A percentile compares a stretch with the other conserved stretches of the same genome.
phyloP scores from a whole-genome alignment of 352 stramenopile genomes.

The Paralagenidium karlingii region DNA sequence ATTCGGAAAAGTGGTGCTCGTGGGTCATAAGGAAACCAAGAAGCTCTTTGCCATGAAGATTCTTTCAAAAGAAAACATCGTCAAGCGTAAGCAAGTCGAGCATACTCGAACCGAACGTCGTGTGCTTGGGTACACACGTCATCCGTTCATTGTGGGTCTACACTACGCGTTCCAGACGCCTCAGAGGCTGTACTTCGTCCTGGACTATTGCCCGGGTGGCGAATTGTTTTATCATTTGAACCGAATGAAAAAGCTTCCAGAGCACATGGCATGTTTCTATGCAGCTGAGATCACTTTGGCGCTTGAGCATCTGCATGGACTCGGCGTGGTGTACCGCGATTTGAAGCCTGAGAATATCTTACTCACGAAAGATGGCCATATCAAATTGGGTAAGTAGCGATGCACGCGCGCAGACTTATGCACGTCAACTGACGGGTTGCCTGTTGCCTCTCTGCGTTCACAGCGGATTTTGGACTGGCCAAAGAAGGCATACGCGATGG shows the following conservation, averaged over 20 bases:
- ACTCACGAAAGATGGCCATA: slow-evolving; percentile 62
- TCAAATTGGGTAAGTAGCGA: slow-evolving; percentile 77
- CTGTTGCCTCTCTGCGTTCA: neutral
- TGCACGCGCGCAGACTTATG: neutral
- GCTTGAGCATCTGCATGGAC: slow-evolving; percentile 69
- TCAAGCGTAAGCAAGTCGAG: slow-evolving; percentile 85
- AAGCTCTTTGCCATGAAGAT: slow-evolving; percentile 90
- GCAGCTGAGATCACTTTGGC: slow-evolving; percentile 78
- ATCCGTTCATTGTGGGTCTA: slow-evolving; percentile 83
- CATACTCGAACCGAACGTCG: slow-evolving; percentile 78
- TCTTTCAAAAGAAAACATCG: slow-evolving; percentile 81
- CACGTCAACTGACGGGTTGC: neutral
- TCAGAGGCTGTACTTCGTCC: slow-evolving; percentile 93
- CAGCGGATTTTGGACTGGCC: slow-evolving; percentile 71
- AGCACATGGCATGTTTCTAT: slow-evolving; percentile 84
- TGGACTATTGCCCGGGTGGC: slow-evolving; percentile 84
- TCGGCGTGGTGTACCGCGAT: slow-evolving; percentile 76
- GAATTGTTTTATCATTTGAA: slow-evolving; percentile 84
- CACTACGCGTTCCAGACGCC: slow-evolving; percentile 83
- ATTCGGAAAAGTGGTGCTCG: slow-evolving; percentile 86
- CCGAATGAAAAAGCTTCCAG: slow-evolving; percentile 77
- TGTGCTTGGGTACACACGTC: slow-evolving; percentile 68
- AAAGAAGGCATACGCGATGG: slow-evolving; percentile 69
- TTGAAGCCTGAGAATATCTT: slow-evolving; percentile 69
- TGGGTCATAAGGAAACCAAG: slow-evolving; percentile 75